Base-by-base conservation (phyloP, 2,329 filamentous ascomycete species). In the Aureobasidium musti region DNA sequence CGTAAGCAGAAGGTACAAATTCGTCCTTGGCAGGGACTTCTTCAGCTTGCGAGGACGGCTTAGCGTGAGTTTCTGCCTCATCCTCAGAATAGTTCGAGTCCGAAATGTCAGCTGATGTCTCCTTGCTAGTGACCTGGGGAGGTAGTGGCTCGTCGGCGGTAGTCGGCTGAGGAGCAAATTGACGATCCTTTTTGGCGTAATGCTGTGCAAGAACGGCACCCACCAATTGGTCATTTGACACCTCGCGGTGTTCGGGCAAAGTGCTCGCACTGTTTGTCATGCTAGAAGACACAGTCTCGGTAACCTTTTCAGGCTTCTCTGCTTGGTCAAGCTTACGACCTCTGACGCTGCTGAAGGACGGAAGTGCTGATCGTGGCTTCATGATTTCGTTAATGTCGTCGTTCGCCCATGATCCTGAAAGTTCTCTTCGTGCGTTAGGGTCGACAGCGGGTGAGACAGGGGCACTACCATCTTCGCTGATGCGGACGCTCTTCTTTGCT, bases 281-380 rank as follows among this genome's bases (percentile, higher is more conserved):
- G 6, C 75, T 76, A 7, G 76, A 76, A 13, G 77, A 75, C 13
- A 78, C 74, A 5, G 77, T 81, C 70, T 81, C 79, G 13, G 83
- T 82, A 39, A 82, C 80, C 68, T 84, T 83, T 57, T 81, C 89
- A 23, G 82, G 79, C 45, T 83, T 79, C 0, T 79, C 79, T 28
- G 70, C 70, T 64, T 39, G 67, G 66, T 76, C 67, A 45, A 79
- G 82, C 8, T 77, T 74, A 70, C 86, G 87, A 75, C 85, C 87
- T 83, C 30, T 83, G 26, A 93, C 82, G 72, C 90, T 92, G 21
- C 90, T 90, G 75, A 93, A 93, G 1, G 84, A 88, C 1, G 90
- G 90, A 43, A 93, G 78, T 1, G 87, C 87, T 7, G 90, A 89
- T 37, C 89, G 81, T n/a, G 90, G 90, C 70, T 87, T 87, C 88